Conservation (phyloP, 257 asterid species). For the Eucommia ulmoides region DNA sequence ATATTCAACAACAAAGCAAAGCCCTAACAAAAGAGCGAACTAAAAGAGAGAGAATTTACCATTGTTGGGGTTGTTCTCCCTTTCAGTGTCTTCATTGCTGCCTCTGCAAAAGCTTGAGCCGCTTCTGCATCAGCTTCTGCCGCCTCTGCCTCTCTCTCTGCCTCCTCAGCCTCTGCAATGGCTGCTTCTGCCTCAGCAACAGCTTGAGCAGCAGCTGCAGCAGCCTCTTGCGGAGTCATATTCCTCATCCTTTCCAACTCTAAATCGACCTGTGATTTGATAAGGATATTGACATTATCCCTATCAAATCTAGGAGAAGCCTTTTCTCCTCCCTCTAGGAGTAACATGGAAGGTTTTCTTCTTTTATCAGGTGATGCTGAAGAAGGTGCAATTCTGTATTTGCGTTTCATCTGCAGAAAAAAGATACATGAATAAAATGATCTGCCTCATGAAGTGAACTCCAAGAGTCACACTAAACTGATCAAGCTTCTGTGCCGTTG, state of each 20-base stretch:
- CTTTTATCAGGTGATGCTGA: conserved; percentile 18
- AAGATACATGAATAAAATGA: too few relatives aligned
- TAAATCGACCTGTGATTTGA: conserved; percentile 21
- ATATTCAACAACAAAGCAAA: too few relatives aligned
- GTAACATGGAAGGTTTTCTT: conserved; percentile 18
- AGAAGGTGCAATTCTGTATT: conserved; percentile 16
- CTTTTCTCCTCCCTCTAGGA: conserved; percentile 19
- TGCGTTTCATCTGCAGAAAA: conserved; percentile 35
- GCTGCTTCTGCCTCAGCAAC: conserved; percentile 68
- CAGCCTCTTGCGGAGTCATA: conserved; percentile 53
- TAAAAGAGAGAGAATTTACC: too few relatives aligned
- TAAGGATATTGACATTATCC: conserved; percentile 11
- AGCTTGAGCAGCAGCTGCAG: conserved; percentile 45
- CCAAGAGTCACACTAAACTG: too few relatives aligned
- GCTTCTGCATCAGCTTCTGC: conserved; percentile 68
- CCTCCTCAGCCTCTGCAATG: conserved; percentile 52
- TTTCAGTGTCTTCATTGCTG: conserved; percentile 24
- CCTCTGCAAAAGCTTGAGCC: conserved; percentile 33
- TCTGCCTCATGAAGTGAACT: too few relatives aligned
- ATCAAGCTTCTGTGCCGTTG: too few relatives aligned
- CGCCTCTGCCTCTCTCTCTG: conserved; percentile 45
- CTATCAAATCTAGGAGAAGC: conserved; percentile 13
- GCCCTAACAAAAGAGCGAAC: too few relatives aligned
- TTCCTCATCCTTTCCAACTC: conserved; percentile 30
- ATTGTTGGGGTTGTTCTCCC: conserved; percentile 19